Evolutionary conservation across 2,329 filamentous ascomycete genomes (phyloP).

Genomic region (Paraconiothyrium sp.): DNA sequence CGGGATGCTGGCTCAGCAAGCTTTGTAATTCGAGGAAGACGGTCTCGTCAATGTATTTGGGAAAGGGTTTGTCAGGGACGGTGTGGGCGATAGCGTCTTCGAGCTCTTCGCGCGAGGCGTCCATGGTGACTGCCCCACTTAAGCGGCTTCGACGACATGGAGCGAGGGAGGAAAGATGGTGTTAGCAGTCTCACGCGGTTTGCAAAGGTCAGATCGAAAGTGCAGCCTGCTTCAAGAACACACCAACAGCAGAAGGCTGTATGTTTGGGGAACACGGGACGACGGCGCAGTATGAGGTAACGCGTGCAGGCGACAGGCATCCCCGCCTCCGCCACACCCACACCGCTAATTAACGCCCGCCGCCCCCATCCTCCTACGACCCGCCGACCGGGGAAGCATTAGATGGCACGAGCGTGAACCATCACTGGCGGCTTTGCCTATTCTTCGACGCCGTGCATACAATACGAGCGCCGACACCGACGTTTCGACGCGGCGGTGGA

Average conservation of each 20-base stretch:
- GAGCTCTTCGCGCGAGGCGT: constrained; percentile 16
- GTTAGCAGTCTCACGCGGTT: neutral
- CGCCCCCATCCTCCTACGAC: neutral
- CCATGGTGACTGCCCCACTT: constrained; percentile 14
- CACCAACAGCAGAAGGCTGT: neutral
- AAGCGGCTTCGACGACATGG: constrained; percentile 11
- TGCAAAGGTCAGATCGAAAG: neutral
- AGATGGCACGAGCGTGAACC: neutral
- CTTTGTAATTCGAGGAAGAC: constrained; percentile 28
- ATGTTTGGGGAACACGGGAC: constrained; percentile 1
- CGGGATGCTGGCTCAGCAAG: constrained; percentile 26
- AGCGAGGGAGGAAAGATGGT: constrained; percentile 3
- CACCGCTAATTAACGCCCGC: neutral
- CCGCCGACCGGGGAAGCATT: neutral
- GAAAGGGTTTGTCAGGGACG: constrained; percentile 24
- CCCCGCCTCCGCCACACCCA: constrained; percentile 6
- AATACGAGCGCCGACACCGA: neutral
- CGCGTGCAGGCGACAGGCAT: neutral
- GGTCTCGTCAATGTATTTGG: constrained; percentile 30
- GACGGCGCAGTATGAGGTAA: constrained; percentile 11
- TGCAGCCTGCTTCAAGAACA: neutral
- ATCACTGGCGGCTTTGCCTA: neutral
- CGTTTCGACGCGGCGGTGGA: constrained; percentile 3
- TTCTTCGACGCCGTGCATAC: neutral
- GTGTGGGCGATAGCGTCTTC: constrained; percentile 24